These are phyloP conservation scores for Suillus sp. DNA, from an alignment of 768 basidiomycete genomes.

Conservation along the genomic window DNA sequence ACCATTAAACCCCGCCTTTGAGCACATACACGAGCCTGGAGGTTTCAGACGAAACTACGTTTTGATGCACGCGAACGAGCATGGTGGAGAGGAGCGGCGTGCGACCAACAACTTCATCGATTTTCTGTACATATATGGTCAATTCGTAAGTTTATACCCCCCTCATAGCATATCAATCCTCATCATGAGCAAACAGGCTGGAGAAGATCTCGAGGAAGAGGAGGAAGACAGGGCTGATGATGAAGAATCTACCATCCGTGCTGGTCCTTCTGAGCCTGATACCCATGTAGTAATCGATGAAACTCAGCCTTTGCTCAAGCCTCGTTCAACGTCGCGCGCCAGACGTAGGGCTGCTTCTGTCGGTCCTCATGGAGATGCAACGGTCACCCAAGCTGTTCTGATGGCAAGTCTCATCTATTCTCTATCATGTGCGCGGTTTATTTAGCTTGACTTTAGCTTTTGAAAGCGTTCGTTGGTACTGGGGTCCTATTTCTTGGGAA, in stretches of 20 bases:
- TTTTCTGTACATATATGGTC: conserved; percentile 92
- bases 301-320: conserved; percentile 56
- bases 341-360: conserved; percentile 58
- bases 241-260: conserved; percentile 47
- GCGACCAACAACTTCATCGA: conserved; percentile 88
- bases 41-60: conserved; percentile 93
- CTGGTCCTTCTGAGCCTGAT: conserved; percentile 15
- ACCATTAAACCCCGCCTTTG: conserved; percentile 73
- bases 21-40: conserved; percentile 94
- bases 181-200: conserved; percentile 56
- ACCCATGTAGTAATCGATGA: conserved; percentile 38
- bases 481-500: conserved; percentile 95
- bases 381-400: conserved; percentile 86
- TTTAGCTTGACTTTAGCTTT: conserved; percentile 49
- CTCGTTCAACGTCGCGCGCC: conserved; percentile 50
- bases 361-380: conserved; percentile 79
- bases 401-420: conserved; percentile 60
- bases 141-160: conserved; percentile 70
- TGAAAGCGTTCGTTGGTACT: conserved; percentile 95
- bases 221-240: conserved; percentile 70
- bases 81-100: conserved; percentile 60
- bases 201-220: conserved; percentile 88
- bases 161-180: conserved; percentile 2
- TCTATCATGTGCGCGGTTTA: conserved; percentile 8
- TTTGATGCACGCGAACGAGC: conserved; percentile 67